A percentile compares a stretch with the other conserved stretches of the same genome.
phyloP scores from a whole-genome alignment of 2,329 filamentous ascomycete species.

The Aspergillus tamarii region DNA sequence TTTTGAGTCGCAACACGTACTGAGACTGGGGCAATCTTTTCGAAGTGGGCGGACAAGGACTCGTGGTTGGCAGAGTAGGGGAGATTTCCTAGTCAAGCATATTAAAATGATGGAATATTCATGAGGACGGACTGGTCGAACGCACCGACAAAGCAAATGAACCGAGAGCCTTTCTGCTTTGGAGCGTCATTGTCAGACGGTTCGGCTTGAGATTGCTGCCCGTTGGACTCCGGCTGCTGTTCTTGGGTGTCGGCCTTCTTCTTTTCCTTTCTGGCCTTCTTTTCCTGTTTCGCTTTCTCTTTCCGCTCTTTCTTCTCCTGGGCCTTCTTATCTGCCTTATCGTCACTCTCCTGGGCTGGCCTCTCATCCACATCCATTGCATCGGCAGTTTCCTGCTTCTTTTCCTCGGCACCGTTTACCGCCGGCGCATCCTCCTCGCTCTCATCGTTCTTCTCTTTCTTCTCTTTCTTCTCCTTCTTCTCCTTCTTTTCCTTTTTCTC shows the following conservation, averaged over 20 bases:
- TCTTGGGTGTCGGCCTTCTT: constrained; percentile 27
- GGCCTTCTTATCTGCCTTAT: constrained; percentile 3
- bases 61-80: constrained; percentile 78
- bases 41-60: constrained; percentile 74
- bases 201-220: constrained; percentile 16
- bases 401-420: not conserved
- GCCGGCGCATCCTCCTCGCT: constrained; percentile 19
- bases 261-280: constrained; percentile 26
- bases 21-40: constrained; percentile 68
- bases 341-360: constrained; percentile 8
- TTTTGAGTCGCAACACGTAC: constrained; percentile 76
- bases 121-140: constrained; percentile 6
- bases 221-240: constrained; percentile 1
- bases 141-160: constrained; percentile 77
- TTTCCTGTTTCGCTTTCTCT: not conserved
- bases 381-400: constrained; percentile 18
- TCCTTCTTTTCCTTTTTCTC: constrained; percentile 30
- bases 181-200: constrained; percentile 21
- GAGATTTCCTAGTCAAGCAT: constrained; percentile 68
- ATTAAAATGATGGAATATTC: not conserved
- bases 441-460: constrained; percentile 29
- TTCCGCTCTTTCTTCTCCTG: constrained; percentile 20
- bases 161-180: constrained; percentile 55
- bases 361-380: constrained; percentile 23
- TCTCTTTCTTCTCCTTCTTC: constrained; percentile 31